These are phyloP conservation scores for Syzygium syzygioides DNA, from an alignment of 441 rosid species.

Conservation along the genomic window DNA sequence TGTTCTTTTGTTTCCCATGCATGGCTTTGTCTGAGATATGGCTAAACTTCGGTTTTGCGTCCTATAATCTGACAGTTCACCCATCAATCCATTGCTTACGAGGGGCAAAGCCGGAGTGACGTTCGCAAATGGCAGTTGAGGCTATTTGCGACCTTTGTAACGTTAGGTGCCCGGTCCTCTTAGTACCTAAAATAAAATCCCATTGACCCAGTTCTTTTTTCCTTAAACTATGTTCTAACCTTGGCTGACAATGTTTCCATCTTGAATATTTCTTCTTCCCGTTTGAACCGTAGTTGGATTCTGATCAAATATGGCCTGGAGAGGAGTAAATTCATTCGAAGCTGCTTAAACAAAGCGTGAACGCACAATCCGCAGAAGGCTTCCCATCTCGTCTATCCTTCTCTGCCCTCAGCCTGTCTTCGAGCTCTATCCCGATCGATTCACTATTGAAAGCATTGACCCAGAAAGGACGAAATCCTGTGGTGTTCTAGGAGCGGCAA, in stretches of 20 bases:
- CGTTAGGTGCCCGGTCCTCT: background rate
- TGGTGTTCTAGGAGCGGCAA: background rate
- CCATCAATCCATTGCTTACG: background rate
- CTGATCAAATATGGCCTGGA: background rate
- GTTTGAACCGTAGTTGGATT: background rate
- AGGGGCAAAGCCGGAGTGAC: background rate
- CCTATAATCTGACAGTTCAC: background rate
- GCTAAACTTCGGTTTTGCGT: background rate
- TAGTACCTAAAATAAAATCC: background rate
- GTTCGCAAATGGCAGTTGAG: background rate
- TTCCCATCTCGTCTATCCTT: background rate
- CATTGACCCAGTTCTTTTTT: background rate
- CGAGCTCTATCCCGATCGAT: background rate
- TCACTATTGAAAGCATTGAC: background rate
- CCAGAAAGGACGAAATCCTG: background rate
- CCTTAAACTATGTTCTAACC: background rate
- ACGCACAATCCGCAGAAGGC: background rate
- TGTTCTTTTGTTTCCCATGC: background rate
- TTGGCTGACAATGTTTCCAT: background rate
- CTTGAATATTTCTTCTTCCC: background rate
- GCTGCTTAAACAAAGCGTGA: background rate
- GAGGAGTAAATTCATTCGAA: background rate
- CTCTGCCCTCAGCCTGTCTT: background rate
- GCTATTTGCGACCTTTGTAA: background rate
- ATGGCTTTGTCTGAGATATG: background rate